A percentile compares a stretch with the other conserved stretches of the same genome.
phyloP scores from a whole-genome alignment of 768 basidiomycete genomes.

The Trametes elegans region DNA sequence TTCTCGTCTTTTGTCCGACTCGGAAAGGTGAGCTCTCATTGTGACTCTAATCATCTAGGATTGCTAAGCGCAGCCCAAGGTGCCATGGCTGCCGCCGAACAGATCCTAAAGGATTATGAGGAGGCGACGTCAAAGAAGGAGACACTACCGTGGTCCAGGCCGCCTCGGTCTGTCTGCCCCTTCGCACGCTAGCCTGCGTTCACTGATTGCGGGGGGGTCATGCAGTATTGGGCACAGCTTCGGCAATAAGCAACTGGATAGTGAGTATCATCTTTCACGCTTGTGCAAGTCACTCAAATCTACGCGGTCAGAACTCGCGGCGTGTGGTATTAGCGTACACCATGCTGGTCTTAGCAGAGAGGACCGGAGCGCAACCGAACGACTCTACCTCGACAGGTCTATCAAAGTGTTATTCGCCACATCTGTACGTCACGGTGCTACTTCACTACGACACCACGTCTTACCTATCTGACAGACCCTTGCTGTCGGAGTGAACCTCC shows the following conservation, averaged over 20 bases:
- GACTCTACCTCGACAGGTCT: conserved; percentile 60
- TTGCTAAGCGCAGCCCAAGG: conserved; percentile 27
- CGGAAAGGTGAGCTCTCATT: conserved; percentile 58
- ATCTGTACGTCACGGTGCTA: conserved; percentile 64
- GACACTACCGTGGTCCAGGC: conserved; percentile 66
- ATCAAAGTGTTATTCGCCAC: conserved; percentile 77
- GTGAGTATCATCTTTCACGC: conserved; percentile 35
- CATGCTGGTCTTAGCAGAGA: conserved; percentile 81
- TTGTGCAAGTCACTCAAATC: neutral
- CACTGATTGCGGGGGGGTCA: too few species aligned
- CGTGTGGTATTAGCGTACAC: conserved; percentile 81
- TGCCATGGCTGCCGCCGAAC: conserved; percentile 65
- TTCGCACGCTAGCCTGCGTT: too few species aligned
- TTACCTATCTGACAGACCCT: conserved; percentile 58
- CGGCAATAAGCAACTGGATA: conserved; percentile 63
- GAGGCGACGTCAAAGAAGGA: conserved; percentile 49
- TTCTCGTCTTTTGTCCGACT: conserved; percentile 86
- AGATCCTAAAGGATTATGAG: conserved; percentile 69
- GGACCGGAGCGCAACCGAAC: conserved; percentile 75
- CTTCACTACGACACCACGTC: too few species aligned
- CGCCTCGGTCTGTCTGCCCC: conserved; percentile 44
- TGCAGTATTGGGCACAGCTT: conserved; percentile 56
- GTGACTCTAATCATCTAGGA: neutral
- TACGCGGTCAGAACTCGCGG: conserved; percentile 53
- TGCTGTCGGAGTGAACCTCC: conserved; percentile 95